phyloP scores from a whole-genome alignment of 2,329 filamentous ascomycete species.

The Paracoccidioides brasiliensis region DNA sequence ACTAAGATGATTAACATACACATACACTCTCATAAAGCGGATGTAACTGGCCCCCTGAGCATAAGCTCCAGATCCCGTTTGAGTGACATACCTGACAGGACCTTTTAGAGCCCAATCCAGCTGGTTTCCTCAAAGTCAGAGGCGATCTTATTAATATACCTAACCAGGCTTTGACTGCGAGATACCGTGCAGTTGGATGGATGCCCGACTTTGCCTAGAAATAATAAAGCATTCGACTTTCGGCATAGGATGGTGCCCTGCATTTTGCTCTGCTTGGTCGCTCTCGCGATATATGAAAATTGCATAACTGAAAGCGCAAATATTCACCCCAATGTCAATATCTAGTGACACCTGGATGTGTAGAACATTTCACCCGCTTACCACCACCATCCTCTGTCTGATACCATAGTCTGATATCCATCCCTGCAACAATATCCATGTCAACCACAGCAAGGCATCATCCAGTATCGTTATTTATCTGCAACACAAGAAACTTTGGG shows the following conservation, averaged over 20 bases:
- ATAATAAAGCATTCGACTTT: too few species aligned
- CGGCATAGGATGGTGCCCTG: too few species aligned
- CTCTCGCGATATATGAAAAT: too few species aligned
- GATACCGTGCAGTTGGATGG: not conserved
- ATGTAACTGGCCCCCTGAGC: not conserved
- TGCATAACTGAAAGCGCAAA: not conserved
- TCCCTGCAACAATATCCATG: not conserved
- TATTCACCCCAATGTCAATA: not conserved
- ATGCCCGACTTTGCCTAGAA: too few species aligned
- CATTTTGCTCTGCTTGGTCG: too few species aligned
- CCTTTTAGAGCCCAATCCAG: too few species aligned
- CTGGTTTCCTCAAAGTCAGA: too few species aligned
- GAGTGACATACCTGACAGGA: not conserved
- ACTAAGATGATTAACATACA: not conserved
- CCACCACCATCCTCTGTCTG: not conserved
- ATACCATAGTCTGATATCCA: not conserved
- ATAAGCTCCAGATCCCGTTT: not conserved
- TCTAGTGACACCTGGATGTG: not conserved
- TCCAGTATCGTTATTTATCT: not conserved
- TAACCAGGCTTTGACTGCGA: not conserved
- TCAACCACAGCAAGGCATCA: not conserved
- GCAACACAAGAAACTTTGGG: not conserved
- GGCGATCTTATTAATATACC: not conserved
- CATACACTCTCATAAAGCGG: not conserved
- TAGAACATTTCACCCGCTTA: not conserved